Base-by-base conservation (phyloP, 495 filamentous ascomycete genomes). In the Aspergillus mulundensis region DNA sequence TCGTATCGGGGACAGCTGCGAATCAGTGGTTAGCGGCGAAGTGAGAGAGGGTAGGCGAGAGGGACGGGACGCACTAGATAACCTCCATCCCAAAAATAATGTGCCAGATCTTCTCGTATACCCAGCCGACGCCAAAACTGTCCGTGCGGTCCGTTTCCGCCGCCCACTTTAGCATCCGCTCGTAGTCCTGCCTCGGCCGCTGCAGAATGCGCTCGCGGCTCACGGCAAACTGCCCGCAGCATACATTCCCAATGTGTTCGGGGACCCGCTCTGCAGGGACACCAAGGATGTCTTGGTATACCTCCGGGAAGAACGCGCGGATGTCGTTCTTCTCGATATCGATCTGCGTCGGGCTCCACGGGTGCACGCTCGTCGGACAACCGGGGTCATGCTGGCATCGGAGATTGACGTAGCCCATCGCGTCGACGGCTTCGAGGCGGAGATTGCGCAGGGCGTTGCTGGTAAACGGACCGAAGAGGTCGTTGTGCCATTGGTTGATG, bases 221-320 rank as follows among this genome's bases (percentile, higher is more conserved):
- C 2, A 74, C 72, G 8, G 73, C 76, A 52, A 81, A 81, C 53
- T 81, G 78, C 0, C 68, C 78, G 47, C 78, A 81, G 60, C 78
- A 81, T 16, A 75, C 66, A 19, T 73, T 72, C 11, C 76, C 76
- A 15, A 79, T 71, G 7, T 60, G 53, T 11, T 61, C 59, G 2
- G 76, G 77, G 0, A 75, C 73, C 15, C 70, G 41, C 0, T 68
- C 61, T 6, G 44, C 14, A 0, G 53, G 24, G 5, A 68, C 67
- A 14, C 61, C 49, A n/a, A 75, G 67, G 0, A 75, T 57, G 2
- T 66, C 57, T 54, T 65, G 61, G 54, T 77, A 77, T 15, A 68
- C 63, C 23, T 67, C 53, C 0, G 68, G 53, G 50, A 77, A 71
- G 32, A 59, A 62, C 2, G 68, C 68, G 56, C 69, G 67, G 30